Base-by-base conservation (phyloP, 1,284 basidiomycete genomes). In the Melampsora occidentalis region DNA sequence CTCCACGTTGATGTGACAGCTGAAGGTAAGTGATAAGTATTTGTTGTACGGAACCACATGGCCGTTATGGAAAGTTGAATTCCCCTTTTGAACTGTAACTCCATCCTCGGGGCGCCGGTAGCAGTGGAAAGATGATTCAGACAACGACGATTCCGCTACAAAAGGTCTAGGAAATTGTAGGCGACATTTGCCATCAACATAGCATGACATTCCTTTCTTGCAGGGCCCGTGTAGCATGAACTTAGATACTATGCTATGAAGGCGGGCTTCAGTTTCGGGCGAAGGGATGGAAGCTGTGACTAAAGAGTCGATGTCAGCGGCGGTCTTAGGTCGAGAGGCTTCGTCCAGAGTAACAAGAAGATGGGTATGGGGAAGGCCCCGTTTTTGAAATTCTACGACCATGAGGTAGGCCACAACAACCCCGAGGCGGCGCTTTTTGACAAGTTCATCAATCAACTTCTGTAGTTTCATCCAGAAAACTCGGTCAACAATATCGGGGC, bases 1-100 rank as follows among this genome's bases (percentile, higher is more conserved):
- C 71, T 86, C 84, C 0, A 86, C 79, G 78, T 88, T 87, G 78
- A 87, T 86, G 78, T 88, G 87, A 73, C 86, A 86, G 22, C 84
- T 53, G 59, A 83, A 86, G 18, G 80, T 77, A 2, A 79, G 77
- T 2, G 77, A 78, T 0, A 85, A 79, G 59, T 80, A 83, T 1
- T 84, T 83, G 67, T 76, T 81, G 76, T 85, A 84, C 0, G 85
- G 84, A 5, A 87, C 84, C 57, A 87, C 82, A 80, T 80, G 3
- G 0, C 80, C 63, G 68, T 86, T 86, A 5, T 35, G 1, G 22
- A 39, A 53, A 35, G 28, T 12, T 5, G 12, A 0, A 25, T 71
- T 12, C 5, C 51, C 51, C 5, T 25, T 57, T 12, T 57, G 16
- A 5, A 25, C 3, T 10, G 1, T 35, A 9, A 4, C 6, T 35